Evolutionary conservation across 2,329 filamentous ascomycete species (phyloP).

Genomic region (Ceratocystis harringtonii): DNA sequence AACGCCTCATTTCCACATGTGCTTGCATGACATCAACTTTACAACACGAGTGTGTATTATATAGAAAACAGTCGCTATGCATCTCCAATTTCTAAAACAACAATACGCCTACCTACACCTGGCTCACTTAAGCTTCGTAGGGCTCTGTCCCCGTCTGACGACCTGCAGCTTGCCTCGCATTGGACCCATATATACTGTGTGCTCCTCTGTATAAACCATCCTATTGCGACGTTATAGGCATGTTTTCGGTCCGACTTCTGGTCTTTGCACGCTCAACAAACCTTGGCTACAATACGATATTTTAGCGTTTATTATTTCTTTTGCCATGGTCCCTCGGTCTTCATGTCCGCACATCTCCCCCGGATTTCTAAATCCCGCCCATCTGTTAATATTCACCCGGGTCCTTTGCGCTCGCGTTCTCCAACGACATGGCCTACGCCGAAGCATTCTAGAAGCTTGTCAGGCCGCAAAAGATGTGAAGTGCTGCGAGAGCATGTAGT

Average conservation of each 20-base stretch:
- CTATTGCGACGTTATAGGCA: background rate
- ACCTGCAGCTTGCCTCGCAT: background rate
- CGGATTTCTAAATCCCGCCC: background rate
- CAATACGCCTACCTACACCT: no score
- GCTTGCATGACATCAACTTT: background rate
- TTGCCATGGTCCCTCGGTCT: background rate
- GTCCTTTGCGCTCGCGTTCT: background rate
- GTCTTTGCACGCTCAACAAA: background rate
- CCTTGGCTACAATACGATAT: background rate
- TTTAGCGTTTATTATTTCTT: background rate
- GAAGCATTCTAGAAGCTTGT: slow-evolving; percentile 1
- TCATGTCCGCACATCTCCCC: background rate
- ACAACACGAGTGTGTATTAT: background rate
- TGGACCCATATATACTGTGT: background rate
- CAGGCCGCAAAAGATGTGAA: background rate
- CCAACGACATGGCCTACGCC: no score
- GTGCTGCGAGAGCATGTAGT: no score
- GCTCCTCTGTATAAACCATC: background rate
- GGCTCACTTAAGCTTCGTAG: background rate
- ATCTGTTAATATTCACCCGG: background rate
- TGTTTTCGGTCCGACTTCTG: slow-evolving; percentile 4
- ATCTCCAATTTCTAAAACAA: background rate
- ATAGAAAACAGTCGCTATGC: background rate
- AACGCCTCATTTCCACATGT: background rate
- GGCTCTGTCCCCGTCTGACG: background rate